phyloP scores from a whole-genome alignment of 2,329 filamentous ascomycete species.

The Penicillium sp. region DNA sequence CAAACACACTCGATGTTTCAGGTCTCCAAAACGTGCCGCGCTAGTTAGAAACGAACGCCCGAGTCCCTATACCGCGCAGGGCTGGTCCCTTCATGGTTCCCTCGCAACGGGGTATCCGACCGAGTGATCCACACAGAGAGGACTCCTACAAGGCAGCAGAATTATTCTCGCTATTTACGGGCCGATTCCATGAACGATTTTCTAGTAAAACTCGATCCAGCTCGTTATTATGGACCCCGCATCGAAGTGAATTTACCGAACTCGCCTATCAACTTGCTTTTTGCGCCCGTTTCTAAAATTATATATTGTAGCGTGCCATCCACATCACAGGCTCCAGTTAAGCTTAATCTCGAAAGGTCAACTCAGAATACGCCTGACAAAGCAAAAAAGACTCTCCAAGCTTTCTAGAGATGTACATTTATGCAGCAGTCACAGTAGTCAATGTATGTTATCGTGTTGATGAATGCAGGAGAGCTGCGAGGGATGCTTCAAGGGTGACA shows the following conservation, averaged over 20 bases:
- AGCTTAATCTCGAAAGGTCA: background rate
- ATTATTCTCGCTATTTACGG: background rate
- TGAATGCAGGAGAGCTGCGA: background rate
- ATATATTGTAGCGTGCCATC: background rate
- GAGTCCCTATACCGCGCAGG: background rate
- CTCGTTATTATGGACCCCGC: background rate
- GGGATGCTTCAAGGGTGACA: background rate
- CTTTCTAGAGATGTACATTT: background rate
- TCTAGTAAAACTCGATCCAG: background rate
- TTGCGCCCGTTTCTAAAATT: background rate
- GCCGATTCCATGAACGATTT: background rate
- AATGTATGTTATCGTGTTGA: no score
- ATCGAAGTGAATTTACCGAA: background rate
- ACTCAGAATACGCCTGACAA: background rate
- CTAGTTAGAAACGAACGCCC: background rate
- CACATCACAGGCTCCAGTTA: background rate
- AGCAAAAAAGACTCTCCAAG: background rate
- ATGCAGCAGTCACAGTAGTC: background rate
- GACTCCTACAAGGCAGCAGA: background rate
- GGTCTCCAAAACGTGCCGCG: background rate
- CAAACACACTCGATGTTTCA: background rate
- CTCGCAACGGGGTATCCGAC: background rate
- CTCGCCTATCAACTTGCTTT: background rate
- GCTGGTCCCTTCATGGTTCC: no score
- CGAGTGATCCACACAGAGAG: background rate